Evolutionary conservation across 116 monocot genomes (phyloP).

Genomic region (Iris pallida): DNA sequence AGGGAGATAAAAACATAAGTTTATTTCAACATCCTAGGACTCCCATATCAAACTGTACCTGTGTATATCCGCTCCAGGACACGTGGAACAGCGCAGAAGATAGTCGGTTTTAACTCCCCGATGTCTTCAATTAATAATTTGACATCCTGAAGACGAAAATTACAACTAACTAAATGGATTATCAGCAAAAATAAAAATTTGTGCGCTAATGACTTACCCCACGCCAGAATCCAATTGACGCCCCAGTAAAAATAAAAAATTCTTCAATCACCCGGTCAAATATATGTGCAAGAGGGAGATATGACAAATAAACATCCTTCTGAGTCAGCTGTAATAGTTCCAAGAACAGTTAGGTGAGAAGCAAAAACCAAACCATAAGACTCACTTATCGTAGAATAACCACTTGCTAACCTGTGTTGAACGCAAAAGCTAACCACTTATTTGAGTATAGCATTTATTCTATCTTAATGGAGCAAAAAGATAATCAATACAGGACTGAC

Average conservation of each 20-base stretch:
- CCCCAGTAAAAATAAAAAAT: conserved; percentile 71
- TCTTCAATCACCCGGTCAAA: conserved; percentile 90
- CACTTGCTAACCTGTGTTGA: too few relatives aligned
- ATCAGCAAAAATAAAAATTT: too few relatives aligned
- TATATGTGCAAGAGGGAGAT: conserved; percentile 86
- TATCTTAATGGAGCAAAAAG: too few relatives aligned
- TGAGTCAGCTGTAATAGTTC: conserved; percentile 35
- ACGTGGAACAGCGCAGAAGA: conserved; percentile 95
- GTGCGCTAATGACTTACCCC: conserved; percentile 42
- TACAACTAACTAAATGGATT: too few relatives aligned
- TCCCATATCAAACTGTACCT: conserved; percentile 31
- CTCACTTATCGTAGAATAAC: too few relatives aligned
- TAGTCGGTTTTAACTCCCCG: conserved; percentile 72
- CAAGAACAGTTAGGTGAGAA: background rate
- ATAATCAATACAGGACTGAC: conserved; percentile 19
- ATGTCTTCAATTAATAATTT: conserved; percentile 86
- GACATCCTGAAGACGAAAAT: conserved; percentile 58
- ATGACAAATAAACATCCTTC: conserved; percentile 76
- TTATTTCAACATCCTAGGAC: too few relatives aligned
- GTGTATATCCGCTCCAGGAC: conserved; percentile 80
- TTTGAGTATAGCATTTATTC: too few relatives aligned
- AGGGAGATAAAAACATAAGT: too few relatives aligned
- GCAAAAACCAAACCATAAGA: too few relatives aligned
- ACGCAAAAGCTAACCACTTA: too few relatives aligned
- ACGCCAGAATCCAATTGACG: conserved; percentile 96